Conservation (phyloP, 805 yeast genomes). For the Teunomyces panamensis region DNA sequence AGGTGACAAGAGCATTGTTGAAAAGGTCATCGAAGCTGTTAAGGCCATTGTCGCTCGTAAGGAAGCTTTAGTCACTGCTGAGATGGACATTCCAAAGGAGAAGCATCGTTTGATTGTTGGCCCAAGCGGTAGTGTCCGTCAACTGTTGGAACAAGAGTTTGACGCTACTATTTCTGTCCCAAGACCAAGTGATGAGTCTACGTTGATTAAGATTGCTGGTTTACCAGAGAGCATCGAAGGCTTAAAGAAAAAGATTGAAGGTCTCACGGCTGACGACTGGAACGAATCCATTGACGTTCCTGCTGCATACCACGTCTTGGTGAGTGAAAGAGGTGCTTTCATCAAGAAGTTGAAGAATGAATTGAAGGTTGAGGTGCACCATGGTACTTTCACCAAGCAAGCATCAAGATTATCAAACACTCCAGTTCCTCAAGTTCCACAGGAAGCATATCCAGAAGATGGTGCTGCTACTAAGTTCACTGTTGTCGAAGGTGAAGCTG, state of each 20-base stretch:
- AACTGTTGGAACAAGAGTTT: conserved; percentile 66
- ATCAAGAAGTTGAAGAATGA: conserved; percentile 52
- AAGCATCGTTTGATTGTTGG: conserved; percentile 80
- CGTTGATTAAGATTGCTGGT: conserved; percentile 58
- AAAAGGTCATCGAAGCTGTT: conserved; percentile 60
- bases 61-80: conserved; percentile 56
- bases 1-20: conserved; percentile 77
- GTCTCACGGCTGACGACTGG: conserved; percentile 60
- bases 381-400: conserved; percentile 48
- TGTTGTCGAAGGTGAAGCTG: conserved; percentile 29
- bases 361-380: conserved; percentile 55
- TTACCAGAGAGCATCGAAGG: conserved; percentile 60
- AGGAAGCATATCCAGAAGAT: conserved; percentile 42
- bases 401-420: conserved; percentile 50
- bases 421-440: conserved; percentile 46
- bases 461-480: conserved; percentile 45
- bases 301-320: conserved; percentile 51
- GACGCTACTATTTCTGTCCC: conserved; percentile 68
- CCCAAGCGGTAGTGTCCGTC: conserved; percentile 72
- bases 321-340: conserved; percentile 66
- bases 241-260: conserved; percentile 60
- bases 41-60: conserved; percentile 59
- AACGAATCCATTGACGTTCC: conserved; percentile 58
- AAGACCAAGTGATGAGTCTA: conserved; percentile 48
- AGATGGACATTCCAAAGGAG: conserved; percentile 60